Percentiles rank a stretch among this genome's conserved stretches.
These are phyloP conservation scores for Colletotrichum sublineola DNA, from an alignment of 2,329 filamentous ascomycete genomes.

Conservation along the genomic window DNA sequence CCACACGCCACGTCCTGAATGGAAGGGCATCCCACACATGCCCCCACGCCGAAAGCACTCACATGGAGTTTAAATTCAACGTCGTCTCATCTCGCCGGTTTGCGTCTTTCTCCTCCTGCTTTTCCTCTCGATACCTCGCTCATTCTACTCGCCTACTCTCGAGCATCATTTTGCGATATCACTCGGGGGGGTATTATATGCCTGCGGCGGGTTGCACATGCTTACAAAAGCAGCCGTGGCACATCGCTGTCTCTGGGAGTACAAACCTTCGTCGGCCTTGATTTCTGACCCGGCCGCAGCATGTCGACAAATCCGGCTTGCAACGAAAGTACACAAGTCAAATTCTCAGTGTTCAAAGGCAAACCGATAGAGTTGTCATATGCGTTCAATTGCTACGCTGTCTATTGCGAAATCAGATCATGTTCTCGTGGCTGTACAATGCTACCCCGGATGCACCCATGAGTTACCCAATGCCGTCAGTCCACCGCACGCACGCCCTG, in stretches of 20 bases:
- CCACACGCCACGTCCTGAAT: conserved; percentile 34
- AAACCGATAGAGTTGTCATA: neutral
- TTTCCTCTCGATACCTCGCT: conserved; percentile 9
- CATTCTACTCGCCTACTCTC: conserved; percentile 30
- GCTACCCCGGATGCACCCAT: conserved; percentile 24
- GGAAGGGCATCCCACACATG: conserved; percentile 39
- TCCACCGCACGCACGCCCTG: conserved; percentile 12
- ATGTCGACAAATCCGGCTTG: neutral
- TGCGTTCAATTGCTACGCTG: conserved; percentile 17
- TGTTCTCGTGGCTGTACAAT: conserved; percentile 24
- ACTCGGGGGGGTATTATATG: conserved; percentile 32
- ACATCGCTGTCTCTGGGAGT: neutral
- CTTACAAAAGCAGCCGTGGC: neutral
- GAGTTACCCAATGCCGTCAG: conserved; percentile 11
- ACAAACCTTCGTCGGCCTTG: neutral
- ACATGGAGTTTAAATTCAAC: conserved; percentile 44
- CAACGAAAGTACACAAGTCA: neutral
- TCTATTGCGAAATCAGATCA: conserved; percentile 14
- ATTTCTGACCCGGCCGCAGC: neutral
- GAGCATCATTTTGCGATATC: conserved; percentile 43
- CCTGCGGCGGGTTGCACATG: conserved; percentile 3
- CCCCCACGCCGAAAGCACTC: conserved; percentile 42
- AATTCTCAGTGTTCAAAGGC: neutral
- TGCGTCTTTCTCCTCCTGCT: neutral
- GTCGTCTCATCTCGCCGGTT: conserved; percentile 41